A percentile compares a stretch with the other conserved stretches of the same genome.
Conservation (phyloP, 2,329 filamentous ascomycete genomes). For the Penicillium sp. region DNA sequence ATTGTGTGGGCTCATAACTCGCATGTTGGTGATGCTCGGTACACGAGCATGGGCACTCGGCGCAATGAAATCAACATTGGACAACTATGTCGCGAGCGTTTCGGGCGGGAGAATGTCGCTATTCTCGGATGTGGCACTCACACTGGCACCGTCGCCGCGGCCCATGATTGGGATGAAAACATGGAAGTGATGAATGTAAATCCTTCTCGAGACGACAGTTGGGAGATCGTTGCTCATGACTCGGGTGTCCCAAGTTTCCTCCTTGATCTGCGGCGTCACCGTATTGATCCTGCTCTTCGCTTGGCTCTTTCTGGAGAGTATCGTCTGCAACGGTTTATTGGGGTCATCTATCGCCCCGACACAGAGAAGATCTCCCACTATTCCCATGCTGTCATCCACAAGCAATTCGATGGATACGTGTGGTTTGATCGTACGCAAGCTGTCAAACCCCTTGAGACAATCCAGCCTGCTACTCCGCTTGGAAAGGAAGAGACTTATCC, state of each 20-base stretch:
- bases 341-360: constrained; percentile 49
- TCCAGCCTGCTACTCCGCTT: constrained; percentile 42
- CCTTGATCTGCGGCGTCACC: constrained; percentile 42
- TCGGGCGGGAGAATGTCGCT: constrained; percentile 38
- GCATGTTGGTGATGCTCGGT: constrained; percentile 51
- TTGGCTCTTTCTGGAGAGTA: constrained; percentile 34
- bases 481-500: constrained; percentile 49
- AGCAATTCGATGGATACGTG: constrained; percentile 48
- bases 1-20: constrained; percentile 53
- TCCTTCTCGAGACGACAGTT: constrained; percentile 45
- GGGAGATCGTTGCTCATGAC: constrained; percentile 47
- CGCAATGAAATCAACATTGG: constrained; percentile 49
- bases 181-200: constrained; percentile 48
- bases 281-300: constrained; percentile 34
- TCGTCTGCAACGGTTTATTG: constrained; percentile 49
- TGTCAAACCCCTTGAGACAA: constrained; percentile 43
- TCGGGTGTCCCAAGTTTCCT: constrained; percentile 44
- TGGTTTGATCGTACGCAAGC: constrained; percentile 48
- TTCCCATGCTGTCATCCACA: constrained; percentile 41
- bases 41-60: constrained; percentile 45
- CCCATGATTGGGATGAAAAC: constrained; percentile 47
- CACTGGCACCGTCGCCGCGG: constrained; percentile 49
- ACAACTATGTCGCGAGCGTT: constrained; percentile 47
- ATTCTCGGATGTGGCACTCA: constrained; percentile 48
- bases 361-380: constrained; percentile 49